These are phyloP conservation scores for Amauroascus niger DNA, from an alignment of 2,329 filamentous ascomycete species.

Conservation along the genomic window DNA sequence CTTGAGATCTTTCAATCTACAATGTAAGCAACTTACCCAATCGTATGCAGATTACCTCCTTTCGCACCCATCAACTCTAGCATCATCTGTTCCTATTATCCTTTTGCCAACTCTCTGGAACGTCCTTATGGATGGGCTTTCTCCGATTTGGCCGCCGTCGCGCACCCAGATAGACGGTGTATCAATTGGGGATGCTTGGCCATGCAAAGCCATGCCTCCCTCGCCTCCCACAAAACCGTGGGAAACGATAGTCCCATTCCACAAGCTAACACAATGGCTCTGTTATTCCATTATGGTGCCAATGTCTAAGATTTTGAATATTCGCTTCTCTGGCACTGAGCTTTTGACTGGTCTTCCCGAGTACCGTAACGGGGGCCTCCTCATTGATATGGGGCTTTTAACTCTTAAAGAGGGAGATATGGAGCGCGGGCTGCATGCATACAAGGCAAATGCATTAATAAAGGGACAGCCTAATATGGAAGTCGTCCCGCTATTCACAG, in stretches of 20 bases:
- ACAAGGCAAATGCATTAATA: constrained; percentile 59
- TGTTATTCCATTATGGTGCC: constrained; percentile 89
- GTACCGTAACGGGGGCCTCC: constrained; percentile 82
- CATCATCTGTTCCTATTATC: constrained; percentile 78
- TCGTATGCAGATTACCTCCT: constrained; percentile 69
- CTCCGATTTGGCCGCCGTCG: constrained; percentile 78
- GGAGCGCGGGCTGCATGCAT: constrained; percentile 61
- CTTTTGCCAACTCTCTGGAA: constrained; percentile 82
- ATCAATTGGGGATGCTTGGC: constrained; percentile 89
- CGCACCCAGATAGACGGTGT: constrained; percentile 79
- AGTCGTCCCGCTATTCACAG: constrained; percentile 62
- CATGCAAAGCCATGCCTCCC: constrained; percentile 67
- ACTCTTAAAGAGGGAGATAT: constrained; percentile 61
- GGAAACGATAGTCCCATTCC: constrained; percentile 81
- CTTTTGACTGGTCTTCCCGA: constrained; percentile 81
- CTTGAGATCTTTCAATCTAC: constrained; percentile 6
- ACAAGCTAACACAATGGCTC: constrained; percentile 92
- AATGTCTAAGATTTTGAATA: constrained; percentile 69
- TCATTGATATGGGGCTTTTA: constrained; percentile 74
- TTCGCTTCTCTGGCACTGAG: constrained; percentile 71
- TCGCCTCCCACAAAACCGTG: constrained; percentile 56
- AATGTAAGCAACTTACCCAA: background rate
- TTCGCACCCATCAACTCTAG: constrained; percentile 79
- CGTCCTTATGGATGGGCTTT: constrained; percentile 76
- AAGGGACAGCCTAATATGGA: constrained; percentile 63